Conservation (phyloP, 2,329 filamentous ascomycete genomes). For the Talaromyces sp. region DNA sequence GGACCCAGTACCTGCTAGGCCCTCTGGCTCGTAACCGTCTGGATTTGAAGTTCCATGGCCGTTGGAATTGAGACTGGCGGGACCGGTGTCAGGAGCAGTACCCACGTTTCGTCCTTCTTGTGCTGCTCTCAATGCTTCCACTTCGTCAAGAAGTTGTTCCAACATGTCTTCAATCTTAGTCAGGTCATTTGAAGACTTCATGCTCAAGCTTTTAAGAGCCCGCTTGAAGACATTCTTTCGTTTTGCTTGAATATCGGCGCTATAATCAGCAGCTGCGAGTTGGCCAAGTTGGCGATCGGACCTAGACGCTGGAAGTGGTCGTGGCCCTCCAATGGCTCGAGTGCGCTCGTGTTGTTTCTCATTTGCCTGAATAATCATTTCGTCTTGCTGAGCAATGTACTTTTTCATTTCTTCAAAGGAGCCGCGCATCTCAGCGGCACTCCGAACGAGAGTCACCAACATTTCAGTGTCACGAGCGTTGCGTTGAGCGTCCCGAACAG, state of each 20-base stretch:
- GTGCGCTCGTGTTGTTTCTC: constrained; percentile 84
- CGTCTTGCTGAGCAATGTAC: constrained; percentile 84
- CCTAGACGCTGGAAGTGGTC: constrained; percentile 69
- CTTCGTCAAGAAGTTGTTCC: constrained; percentile 84
- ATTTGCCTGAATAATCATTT: constrained; percentile 79
- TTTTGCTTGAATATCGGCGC: constrained; percentile 63
- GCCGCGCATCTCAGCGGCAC: constrained; percentile 93
- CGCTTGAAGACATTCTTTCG: constrained; percentile 90
- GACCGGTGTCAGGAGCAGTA: constrained; percentile 20
- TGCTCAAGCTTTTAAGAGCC: constrained; percentile 83
- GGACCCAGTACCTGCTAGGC: constrained; percentile 68
- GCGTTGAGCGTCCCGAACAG: constrained; percentile 91
- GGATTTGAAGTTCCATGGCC: constrained; percentile 58
- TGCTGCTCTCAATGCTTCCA: constrained; percentile 69
- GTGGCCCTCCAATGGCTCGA: constrained; percentile 76
- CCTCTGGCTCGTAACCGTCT: constrained; percentile 80
- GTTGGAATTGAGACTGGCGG: constrained; percentile 59
- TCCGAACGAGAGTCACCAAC: constrained; percentile 84
- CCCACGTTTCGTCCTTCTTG: constrained; percentile 37
- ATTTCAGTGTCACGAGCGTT: constrained; percentile 97
- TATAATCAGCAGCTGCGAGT: constrained; percentile 44
- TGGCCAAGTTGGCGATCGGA: constrained; percentile 48
- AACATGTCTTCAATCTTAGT: constrained; percentile 87
- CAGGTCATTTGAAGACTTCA: constrained; percentile 82
- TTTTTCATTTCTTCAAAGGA: constrained; percentile 94